Base-by-base conservation (phyloP, 768 basidiomycete genomes). In the Psilocybe cubensis region DNA sequence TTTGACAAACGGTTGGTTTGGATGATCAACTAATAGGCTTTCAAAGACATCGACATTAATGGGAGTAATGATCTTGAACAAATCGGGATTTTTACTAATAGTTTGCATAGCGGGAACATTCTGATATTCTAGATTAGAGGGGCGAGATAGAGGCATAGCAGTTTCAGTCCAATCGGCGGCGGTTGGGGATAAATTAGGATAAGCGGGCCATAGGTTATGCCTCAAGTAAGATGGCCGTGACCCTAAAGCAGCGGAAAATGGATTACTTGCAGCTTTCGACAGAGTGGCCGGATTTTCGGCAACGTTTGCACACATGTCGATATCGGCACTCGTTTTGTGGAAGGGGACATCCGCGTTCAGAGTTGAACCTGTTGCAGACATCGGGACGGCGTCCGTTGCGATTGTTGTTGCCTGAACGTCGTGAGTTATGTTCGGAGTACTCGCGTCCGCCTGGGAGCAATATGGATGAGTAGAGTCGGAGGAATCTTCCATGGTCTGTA, bases 1-100 rank as follows among this genome's bases (percentile, higher is more conserved):
- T 0, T 56, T 7, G 0, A 81, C 75, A 24, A 78, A 74, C 64
- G 71, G 41, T 70, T 67, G 66, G 59, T 84, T 62, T 38, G 83
- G 76, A 73, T 85, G 70, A 64, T 57, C 61, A 14, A 9, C 2
- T 10, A 62, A 49, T n/a, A 65, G 29, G 33, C 52, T 17, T 27
- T 63, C 50, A n/a, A 73, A 65, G 0, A 17, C 7, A 6, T 56
- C 35, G 28, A 55, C 52, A 17, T 58, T 58, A 23, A 64, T 53
- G 6, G 77, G 78, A 0, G 72, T 75, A 0, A 71, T 58, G 1
- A 82, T 66, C 0, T 66, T 42, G 62, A 83, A 80, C 0, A 81
- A 60, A 1, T 72, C 29, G 1, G 69, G 72, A 11, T 71, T 28
- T 0, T 56, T 18, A 0, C 4, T 0, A 4, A 79, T 70, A 0